phyloP scores from a whole-genome alignment of 768 basidiomycete species.

The Omphalotus guepiniiformis region DNA sequence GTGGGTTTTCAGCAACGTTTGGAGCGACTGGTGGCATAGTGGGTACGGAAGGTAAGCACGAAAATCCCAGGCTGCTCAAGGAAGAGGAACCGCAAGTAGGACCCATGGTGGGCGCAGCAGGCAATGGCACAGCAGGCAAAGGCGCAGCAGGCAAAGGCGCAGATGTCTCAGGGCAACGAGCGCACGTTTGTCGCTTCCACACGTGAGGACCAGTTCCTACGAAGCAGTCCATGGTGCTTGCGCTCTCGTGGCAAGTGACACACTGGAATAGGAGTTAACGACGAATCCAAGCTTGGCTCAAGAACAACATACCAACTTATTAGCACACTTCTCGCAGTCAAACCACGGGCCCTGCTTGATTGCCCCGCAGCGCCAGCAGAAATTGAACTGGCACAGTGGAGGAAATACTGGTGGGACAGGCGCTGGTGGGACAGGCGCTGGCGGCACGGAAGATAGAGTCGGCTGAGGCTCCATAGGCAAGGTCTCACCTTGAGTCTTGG shows the following conservation, averaged over 20 bases:
- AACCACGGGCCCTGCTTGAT: slow-evolving; percentile 28
- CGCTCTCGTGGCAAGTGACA: slow-evolving; percentile 22
- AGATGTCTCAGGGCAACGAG: slow-evolving; percentile 10
- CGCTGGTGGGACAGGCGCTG: slow-evolving; percentile 10
- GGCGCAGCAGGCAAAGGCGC: slow-evolving; percentile 13
- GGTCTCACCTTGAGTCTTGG: neutral
- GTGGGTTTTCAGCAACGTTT: neutral
- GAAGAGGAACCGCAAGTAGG: slow-evolving; percentile 2
- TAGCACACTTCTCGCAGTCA: slow-evolving; percentile 33
- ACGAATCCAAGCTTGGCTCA: neutral
- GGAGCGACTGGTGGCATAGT: slow-evolving; percentile 2
- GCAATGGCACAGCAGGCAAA: slow-evolving; percentile 11
- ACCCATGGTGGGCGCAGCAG: slow-evolving; percentile 8
- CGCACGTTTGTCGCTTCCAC: slow-evolving; percentile 22
- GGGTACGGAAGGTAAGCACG: slow-evolving; percentile 3
- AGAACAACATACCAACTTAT: slow-evolving; percentile 29
- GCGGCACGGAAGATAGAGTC: neutral
- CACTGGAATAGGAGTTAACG: slow-evolving; percentile 26
- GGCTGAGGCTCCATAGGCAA: no score
- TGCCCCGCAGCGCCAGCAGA: slow-evolving; percentile 31
- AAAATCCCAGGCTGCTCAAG: slow-evolving; percentile 1
- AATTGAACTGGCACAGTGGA: slow-evolving; percentile 21
- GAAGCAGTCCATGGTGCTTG: slow-evolving; percentile 17
- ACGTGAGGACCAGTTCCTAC: slow-evolving; percentile 25
- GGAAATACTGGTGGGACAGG: slow-evolving; percentile 12